Evolutionary conservation across 495 filamentous ascomycete species (phyloP), one percentile per base, ranked within the genome.

Genomic region (Penicillium pulvis): DNA sequence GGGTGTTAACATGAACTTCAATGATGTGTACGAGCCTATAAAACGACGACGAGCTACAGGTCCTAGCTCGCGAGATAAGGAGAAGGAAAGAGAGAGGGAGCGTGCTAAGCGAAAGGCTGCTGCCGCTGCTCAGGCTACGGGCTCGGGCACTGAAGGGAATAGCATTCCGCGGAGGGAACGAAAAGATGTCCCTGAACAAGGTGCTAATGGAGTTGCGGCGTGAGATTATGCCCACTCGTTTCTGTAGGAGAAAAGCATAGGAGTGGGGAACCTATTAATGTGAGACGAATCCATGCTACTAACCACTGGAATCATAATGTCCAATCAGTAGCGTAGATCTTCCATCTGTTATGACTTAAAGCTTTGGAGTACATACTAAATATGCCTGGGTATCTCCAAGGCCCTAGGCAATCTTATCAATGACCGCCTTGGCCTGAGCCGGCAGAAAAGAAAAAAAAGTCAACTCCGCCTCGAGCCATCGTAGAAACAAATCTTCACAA

Each of bases 1-100:
- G 58, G 95, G 89, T 10, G 90, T 97, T 48, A 90, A 93, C 20
- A 96, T 99, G 91, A 99, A 97, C 69, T 99, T 99, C 70, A 99
- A 99, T 72, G 93, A 97, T 71, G 91, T 96, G 8, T 97, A 97
- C 74, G 81, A 88, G 71, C 88, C 90, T 4, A 81, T 84, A 39
- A 53, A 49, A 53, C 79, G 85, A 72, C 82, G 86, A 70, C 71
- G 77, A 43, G 62, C 68, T 12, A 41, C 62, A 45, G 64, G 59
- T 11, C 55, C 50, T 1, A 73, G 57, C 50, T 56, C 68, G 35
- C 59, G 76, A 41, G 73, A 81, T 44, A 74, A 70, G 41, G 75
- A 79, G 42, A 66, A 65, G 55, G 72, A 71, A 39, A 60, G 50
- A 36, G 66, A 69, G 35, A 48, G 56, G n/a, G 66, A 66, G 51